Base-by-base conservation (phyloP, 805 yeast genomes). In the Cyberlindnera xylosilytica region DNA sequence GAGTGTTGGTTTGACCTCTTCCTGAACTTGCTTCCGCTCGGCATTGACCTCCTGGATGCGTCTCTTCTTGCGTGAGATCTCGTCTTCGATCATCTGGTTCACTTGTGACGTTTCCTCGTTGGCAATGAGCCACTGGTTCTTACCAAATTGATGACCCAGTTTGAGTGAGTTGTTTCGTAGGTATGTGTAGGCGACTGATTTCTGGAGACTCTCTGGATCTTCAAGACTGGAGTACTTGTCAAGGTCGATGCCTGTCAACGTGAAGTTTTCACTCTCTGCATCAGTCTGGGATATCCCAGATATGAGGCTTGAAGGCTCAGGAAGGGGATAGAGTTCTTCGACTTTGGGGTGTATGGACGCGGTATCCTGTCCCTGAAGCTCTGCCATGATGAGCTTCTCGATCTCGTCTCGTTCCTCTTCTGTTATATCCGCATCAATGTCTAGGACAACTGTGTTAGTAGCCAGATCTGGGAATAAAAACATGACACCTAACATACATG, bases 21-120 rank as follows among this genome's bases (percentile, higher is more conserved):
- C 23, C 57, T 79, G 81, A 36, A 68, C 53, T 24, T 56, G 57
- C 47, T 72, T 67, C 19, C 87, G 58, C 19, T 61, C 61, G 11
- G 39, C 47, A 35, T 72, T 68, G 13, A 77, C 42, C 5, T 70
- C 75, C 6, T 73, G 73, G 8, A 76, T 61, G 34, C 58, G 62
- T 38, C 58, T 60, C 34, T 74, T 55, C 51, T 79, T 78, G 36
- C 59, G 60, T 3, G 52, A 44, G 2, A 72, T 50, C 20, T 60
- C 60, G 1, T 49, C 52, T 13, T 54, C 55, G 4, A 69, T 44
- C 13, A 58, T 30, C 11, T 50, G 59, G 12, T 61, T 58, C 19
- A 63, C 50, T 13, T 59, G 58, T 41, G 48, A 54, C 29, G 64
- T 56, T 42, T 48, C 58, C 48, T 59, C 72, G 41, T 63, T 70